A percentile compares a stretch with the other conserved stretches of the same genome.
Conservation (phyloP, 139 green algal genomes). For the Eudorina sp. region DNA sequence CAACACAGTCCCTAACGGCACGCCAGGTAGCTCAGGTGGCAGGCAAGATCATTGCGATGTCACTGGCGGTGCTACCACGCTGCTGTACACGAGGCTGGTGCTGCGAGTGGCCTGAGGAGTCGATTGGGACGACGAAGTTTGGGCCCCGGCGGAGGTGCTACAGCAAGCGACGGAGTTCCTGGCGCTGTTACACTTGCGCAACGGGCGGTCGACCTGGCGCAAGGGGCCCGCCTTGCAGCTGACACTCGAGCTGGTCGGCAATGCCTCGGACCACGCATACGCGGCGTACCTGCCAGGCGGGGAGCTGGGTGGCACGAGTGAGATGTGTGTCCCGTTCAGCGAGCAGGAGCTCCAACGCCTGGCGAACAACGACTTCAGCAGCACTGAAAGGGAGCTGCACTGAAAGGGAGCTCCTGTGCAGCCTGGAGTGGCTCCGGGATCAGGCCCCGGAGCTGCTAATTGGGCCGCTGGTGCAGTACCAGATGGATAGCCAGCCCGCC, state of each 20-base stretch:
- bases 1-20: neutral
- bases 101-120: neutral
- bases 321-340: neutral
- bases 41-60: slow-evolving; percentile 25
- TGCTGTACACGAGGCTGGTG: neutral
- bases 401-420: neutral
- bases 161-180: neutral
- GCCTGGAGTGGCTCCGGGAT: neutral
- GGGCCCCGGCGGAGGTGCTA: neutral
- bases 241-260: neutral
- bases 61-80: neutral
- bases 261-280: slow-evolving; percentile 10
- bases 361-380: neutral
- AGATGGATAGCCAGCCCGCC: neutral
- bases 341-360: neutral
- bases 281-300: neutral
- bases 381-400: slow-evolving; percentile 18
- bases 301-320: neutral
- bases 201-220: neutral
- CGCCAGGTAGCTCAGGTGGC: neutral
- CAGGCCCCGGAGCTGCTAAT: neutral
- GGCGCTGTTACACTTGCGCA: neutral
- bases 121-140: neutral
- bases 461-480: neutral
- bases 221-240: neutral